phyloP scores from a whole-genome alignment of 805 yeast species.

The Metschnikowia cerradonensis region DNA sequence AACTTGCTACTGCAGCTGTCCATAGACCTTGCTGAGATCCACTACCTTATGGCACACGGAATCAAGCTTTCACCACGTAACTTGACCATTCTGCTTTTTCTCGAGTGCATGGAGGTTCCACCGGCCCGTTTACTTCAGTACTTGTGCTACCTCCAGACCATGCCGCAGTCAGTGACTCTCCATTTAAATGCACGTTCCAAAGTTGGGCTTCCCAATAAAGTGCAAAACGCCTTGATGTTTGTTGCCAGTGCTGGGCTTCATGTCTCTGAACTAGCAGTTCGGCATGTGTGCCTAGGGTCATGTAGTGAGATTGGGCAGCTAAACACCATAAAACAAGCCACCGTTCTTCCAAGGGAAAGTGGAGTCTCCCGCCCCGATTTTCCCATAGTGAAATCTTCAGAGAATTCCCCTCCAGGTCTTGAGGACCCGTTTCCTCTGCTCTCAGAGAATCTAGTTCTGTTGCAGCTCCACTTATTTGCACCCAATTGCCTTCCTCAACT shows the following conservation, averaged over 20 bases:
- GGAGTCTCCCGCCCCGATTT: too few relatives aligned
- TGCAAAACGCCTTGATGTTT: neutral
- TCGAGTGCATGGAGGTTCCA: conserved; percentile 8
- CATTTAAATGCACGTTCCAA: neutral
- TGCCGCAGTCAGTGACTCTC: conserved; percentile 6
- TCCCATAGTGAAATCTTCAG: too few relatives aligned
- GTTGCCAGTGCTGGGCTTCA: neutral
- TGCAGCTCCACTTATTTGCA: conserved; percentile 19
- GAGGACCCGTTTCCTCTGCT: neutral
- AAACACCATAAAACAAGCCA: neutral
- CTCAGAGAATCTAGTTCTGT: conserved; percentile 13
- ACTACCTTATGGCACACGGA: conserved; percentile 16
- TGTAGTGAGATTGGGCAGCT: neutral
- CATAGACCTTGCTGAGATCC: conserved; percentile 13
- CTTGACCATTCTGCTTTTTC: conserved; percentile 5
- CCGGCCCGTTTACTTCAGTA: conserved; percentile 11
- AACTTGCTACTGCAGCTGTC: conserved; percentile 8
- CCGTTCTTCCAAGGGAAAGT: neutral
- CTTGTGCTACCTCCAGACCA: conserved; percentile 15
- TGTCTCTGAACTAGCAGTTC: neutral
- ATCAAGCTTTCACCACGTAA: conserved; percentile 4
- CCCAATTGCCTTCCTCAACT: conserved; percentile 6
- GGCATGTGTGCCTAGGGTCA: neutral
- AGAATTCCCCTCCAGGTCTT: neutral
- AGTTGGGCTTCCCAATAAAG: neutral